Percentiles rank a stretch among this genome's conserved stretches.
Conservation (phyloP, 352 stramenopile genomes). For the Phytophthora nicotianae region DNA sequence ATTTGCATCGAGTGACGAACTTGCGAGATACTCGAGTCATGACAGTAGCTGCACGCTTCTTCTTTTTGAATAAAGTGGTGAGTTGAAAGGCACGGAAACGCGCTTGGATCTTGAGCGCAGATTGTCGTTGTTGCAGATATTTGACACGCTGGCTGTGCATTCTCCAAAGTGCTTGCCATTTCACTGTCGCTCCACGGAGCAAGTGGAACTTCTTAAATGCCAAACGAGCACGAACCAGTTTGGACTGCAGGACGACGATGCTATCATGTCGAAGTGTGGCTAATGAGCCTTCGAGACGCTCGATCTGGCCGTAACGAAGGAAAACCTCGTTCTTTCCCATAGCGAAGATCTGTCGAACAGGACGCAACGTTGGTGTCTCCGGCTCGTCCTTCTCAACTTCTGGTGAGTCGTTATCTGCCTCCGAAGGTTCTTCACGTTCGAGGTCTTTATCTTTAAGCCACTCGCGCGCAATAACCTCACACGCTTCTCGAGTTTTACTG, state of each 20-base stretch:
- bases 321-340: constrained; percentile 81
- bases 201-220: constrained; percentile 46
- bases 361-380: constrained; percentile 2
- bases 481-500: constrained; percentile 38
- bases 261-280: constrained; percentile 48
- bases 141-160: constrained; percentile 41
- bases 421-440: constrained; percentile 1
- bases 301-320: constrained; percentile 77
- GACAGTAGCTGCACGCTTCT: constrained; percentile 37
- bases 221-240: constrained; percentile 46
- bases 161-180: constrained; percentile 61
- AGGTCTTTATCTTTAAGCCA: constrained; percentile 54
- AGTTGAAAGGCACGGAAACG: constrained; percentile 39
- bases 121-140: constrained; percentile 44
- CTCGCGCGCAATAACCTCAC: constrained; percentile 52
- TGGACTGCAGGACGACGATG: constrained; percentile 58
- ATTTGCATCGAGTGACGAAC: constrained; percentile 53
- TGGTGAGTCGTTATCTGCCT: constrained; percentile 19
- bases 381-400: constrained; percentile 29
- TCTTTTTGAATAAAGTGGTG: constrained; percentile 30
- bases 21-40: constrained; percentile 44
- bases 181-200: constrained; percentile 39
- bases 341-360: constrained; percentile 49
- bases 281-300: constrained; percentile 66
- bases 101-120: constrained; percentile 41